Base-by-base conservation (phyloP, 345 rosid genomes). In the Murraya koenigii region DNA sequence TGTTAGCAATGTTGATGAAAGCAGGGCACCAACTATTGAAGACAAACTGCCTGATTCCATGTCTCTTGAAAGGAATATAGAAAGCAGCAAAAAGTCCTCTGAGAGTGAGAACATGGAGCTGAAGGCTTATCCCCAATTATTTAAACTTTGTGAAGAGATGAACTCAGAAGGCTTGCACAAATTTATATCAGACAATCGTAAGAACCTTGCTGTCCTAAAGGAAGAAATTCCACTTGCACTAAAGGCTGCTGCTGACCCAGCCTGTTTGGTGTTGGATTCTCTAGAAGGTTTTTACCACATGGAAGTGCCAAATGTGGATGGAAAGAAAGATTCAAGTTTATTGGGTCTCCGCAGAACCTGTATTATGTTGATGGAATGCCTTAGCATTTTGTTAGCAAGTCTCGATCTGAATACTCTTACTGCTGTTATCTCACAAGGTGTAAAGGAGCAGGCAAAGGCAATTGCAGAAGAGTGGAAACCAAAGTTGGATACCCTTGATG, bases 311-410 rank as follows among this genome's bases (percentile, higher is more conserved):
- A 87, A 75, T 59, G 74, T 77, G 54, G 97, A 94, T 84, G 98
- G 95, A 44, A 97, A 97, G 87, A 97, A 94, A 85, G 98, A 94
- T 71, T 87, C 97, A 22, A 85, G 77, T 82, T 89, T 97, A 41
- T 80, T 97, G 89, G 98, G 99, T 79, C 86, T 94, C 68, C 96
- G 99, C 71, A 87, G 99, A 70, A 97, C 98, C 55, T 92, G 99
- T 79, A 97, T 97, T 84, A 93, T 97, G 99, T 81, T 97, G 90
- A 92, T 96, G 99, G 99, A 96, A 63, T 96, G 98, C 90, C 99
- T 94, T 76, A 87, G 93, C 85, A 78, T 88, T 80, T 80, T 97
- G 88, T 88, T 97, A 13, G 81, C 80, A 25, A 79, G 83, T 80
- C 77, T 84, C 74, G 89, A 90, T 78, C 49, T 60, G 39, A 81